phyloP scores from a whole-genome alignment of 106 monocot species.

The Amphibolis antarctica region DNA sequence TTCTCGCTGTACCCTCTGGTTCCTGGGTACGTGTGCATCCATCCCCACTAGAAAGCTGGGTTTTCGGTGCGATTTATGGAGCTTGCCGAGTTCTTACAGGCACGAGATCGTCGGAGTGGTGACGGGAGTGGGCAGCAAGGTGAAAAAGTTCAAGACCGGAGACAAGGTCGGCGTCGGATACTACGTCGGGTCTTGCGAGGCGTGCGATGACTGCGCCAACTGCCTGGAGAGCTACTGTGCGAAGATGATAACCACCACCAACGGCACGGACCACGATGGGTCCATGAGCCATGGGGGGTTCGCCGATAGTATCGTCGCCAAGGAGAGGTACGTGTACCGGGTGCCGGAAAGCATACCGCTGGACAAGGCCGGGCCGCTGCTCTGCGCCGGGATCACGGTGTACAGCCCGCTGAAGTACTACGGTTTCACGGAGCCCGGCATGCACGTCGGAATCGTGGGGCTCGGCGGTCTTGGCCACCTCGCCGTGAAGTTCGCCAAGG shows the following conservation, averaged over 20 bases:
- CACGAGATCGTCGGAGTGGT: constrained; percentile 69
- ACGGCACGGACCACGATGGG: constrained; percentile 52
- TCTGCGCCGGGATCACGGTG: constrained; percentile 12
- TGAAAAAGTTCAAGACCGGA: constrained; percentile 41
- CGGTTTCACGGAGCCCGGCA: background rate
- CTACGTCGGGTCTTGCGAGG: constrained; percentile 39
- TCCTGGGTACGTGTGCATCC: constrained; percentile 1
- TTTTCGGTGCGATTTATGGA: background rate
- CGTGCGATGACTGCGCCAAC: constrained; percentile 40
- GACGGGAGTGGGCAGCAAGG: constrained; percentile 41
- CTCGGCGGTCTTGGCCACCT: constrained; percentile 9
- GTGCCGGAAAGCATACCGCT: background rate
- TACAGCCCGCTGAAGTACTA: constrained; percentile 5
- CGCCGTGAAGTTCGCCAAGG: constrained; percentile 5
- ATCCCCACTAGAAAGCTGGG: too few species aligned
- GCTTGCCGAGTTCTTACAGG: constrained; percentile 9
- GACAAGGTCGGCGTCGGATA: constrained; percentile 62
- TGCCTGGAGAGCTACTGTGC: constrained; percentile 63
- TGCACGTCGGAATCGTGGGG: background rate
- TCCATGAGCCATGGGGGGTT: constrained; percentile 67
- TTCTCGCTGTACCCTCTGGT: constrained; percentile 2
- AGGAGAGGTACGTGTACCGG: constrained; percentile 26
- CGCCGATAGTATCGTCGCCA: constrained; percentile 45
- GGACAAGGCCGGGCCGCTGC: constrained; percentile 3
- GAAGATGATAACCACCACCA: constrained; percentile 43